Evolutionary conservation across 75 land plant species (phyloP), one percentile per base, ranked within the genome.

Genomic region (Selaginella tamariscina): DNA sequence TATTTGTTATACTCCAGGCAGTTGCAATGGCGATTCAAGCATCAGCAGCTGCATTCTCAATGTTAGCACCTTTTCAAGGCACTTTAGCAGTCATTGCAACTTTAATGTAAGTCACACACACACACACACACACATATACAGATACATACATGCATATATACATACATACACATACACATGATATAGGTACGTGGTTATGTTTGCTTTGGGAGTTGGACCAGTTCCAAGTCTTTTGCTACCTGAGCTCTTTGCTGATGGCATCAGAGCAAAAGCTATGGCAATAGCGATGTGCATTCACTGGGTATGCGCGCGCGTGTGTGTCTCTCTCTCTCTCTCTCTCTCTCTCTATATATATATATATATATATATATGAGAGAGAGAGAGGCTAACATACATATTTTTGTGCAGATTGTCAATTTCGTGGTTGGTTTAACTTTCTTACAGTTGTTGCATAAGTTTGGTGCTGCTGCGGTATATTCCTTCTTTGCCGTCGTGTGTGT

Each of bases 401-500:
- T 39, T 39, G 49, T 68, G 71, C 89, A 92, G 97, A 84, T 92
- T 30, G 78, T 86, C n/a, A 92, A 84, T 72, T 89, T 86, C 70
- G 79, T 84, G 71, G 90, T 92, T 32, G 97, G 97, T 0, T 69
- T 92, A 71, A 65, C 85, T 26, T 92, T 88, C 72, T 44, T 92
- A 54, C 85, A 65, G n/a, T 55, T 89, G 27, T 68, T 92, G 67
- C 81, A 92, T 55, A 69, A 73, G 55, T 75, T 86, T 24, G 97
- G 97, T 23, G 81, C 90, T 24, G 55, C 69, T 60, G 33, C 72
- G 1, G 57, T 92, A 44, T 92, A 86, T 56, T 33, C 87, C 0
- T 82, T 84, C 21, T 92, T 92, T 66, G 75, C 84, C 2, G 44
- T 75, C 30, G 80, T 89, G 32, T 86, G 97, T 68, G 11, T 86